These are phyloP conservation scores for Dipteronia sinensis DNA, from an alignment of 345 rosid species.

Conservation along the genomic window DNA sequence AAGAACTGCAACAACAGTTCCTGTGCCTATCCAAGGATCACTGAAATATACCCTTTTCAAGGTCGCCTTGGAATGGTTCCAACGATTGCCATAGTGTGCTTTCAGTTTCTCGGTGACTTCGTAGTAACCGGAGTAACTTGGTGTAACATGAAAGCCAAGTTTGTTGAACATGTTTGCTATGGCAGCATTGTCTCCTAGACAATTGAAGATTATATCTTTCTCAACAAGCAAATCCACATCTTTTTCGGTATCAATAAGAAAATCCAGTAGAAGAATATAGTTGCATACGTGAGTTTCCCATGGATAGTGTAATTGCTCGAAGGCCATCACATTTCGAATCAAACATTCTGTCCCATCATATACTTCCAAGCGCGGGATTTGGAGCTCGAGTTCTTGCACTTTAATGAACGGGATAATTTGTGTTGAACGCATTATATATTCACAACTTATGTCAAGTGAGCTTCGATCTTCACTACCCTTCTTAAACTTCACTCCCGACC, in stretches of 20 bases:
- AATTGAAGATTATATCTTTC: not conserved
- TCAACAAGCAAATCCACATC: constrained; percentile 14
- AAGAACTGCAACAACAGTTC: not conserved
- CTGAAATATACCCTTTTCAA: constrained; percentile 32
- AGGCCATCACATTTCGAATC: not conserved
- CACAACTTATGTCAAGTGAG: not conserved
- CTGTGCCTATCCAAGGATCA: constrained; percentile 33
- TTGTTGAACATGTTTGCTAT: not conserved
- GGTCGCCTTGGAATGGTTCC: constrained; percentile 19
- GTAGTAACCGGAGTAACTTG: not conserved
- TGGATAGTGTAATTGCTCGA: too few species aligned
- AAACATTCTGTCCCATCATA: not conserved
- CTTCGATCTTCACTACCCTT: not conserved
- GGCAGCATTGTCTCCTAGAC: not conserved
- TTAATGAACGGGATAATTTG: not conserved
- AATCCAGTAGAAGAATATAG: not conserved
- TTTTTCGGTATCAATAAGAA: not conserved
- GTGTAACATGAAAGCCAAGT: not conserved
- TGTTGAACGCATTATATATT: not conserved
- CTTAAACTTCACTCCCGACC: constrained; percentile 20
- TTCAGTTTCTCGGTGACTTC: not conserved
- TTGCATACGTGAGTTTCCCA: not conserved
- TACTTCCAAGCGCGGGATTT: not conserved
- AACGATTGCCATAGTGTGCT: not conserved
- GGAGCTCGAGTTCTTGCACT: not conserved